Evolutionary conservation across 768 basidiomycete species (phyloP).

Genomic region (Kwoniella botswanensis): DNA sequence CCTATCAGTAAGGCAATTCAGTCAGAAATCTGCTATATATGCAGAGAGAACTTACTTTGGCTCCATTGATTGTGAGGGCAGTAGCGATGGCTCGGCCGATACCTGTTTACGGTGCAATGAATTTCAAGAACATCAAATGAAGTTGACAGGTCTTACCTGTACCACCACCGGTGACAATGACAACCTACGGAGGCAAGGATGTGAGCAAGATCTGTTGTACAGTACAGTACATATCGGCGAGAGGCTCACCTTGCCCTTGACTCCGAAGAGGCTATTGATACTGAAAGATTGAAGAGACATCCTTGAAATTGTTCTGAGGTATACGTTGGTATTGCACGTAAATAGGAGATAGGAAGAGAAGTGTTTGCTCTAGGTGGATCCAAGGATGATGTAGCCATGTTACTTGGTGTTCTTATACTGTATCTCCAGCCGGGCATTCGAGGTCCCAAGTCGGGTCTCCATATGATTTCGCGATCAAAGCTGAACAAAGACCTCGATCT

Average conservation of each 20-base stretch:
- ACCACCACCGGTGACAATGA: conserved; percentile 55
- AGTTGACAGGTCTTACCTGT: conserved; percentile 23
- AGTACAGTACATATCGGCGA: not conserved
- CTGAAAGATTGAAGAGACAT: conserved; percentile 24
- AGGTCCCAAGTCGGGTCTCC: too few relatives aligned
- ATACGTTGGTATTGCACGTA: too few relatives aligned
- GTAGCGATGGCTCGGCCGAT: conserved; percentile 54
- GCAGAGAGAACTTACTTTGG: conserved; percentile 27
- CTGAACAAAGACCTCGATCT: not conserved
- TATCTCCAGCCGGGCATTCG: not conserved
- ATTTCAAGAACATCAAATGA: not conserved
- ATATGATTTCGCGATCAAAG: not conserved
- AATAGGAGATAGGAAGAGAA: too few relatives aligned
- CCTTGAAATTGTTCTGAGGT: too few relatives aligned
- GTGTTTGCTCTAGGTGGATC: too few relatives aligned
- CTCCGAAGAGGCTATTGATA: conserved; percentile 45
- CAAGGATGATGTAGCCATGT: not conserved
- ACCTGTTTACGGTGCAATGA: conserved; percentile 16
- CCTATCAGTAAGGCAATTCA: conserved; percentile 2
- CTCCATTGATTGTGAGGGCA: conserved; percentile 52
- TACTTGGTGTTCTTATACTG: not conserved
- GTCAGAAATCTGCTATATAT: conserved; percentile 25
- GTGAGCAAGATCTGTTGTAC: not conserved
- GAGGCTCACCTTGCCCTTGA: conserved; percentile 46
- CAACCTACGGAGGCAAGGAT: conserved; percentile 25